Evolutionary conservation across 169 alveolate species (phyloP).

Genomic region (Plasmodium gonderi): DNA sequence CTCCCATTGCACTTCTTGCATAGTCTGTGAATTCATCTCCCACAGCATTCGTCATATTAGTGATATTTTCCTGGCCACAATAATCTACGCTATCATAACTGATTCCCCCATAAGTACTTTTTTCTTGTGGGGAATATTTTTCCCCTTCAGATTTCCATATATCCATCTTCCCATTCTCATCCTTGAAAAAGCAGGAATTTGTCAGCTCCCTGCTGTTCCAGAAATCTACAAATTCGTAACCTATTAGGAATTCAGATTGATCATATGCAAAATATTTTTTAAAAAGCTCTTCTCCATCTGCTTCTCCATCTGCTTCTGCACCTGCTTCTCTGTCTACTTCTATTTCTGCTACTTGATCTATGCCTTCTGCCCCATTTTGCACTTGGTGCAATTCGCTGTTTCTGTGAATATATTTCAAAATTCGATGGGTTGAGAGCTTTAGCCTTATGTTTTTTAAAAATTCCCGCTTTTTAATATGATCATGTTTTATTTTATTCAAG

Average conservation of each 20-base stretch:
- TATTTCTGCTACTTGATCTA: neutral
- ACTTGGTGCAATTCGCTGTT: neutral
- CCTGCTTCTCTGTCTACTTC: neutral
- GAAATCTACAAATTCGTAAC: conserved; percentile 55
- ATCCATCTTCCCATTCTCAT: too few relatives aligned
- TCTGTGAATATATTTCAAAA: conserved; percentile 49
- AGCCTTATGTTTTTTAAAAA: conserved; percentile 68
- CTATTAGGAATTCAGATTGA: conserved; percentile 45
- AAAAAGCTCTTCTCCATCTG: neutral
- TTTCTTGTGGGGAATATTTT: neutral
- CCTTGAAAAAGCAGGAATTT: neutral
- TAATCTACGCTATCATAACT: neutral
- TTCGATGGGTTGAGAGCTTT: conserved; percentile 68
- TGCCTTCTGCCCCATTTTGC: neutral
- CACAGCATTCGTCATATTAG: too few relatives aligned
- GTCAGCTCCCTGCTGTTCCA: neutral
- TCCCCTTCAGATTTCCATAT: too few relatives aligned
- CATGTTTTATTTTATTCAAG: conserved; percentile 72
- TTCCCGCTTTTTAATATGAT: conserved; percentile 11
- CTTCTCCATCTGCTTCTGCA: neutral
- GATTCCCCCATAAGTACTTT: neutral
- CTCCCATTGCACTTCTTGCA: too few relatives aligned
- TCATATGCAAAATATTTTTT: conserved; percentile 43
- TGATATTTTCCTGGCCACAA: neutral
- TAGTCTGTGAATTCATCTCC: too few relatives aligned